phyloP scores from a whole-genome alignment of 306 rosid genomes.

The Elaeagnus macrophylla region DNA sequence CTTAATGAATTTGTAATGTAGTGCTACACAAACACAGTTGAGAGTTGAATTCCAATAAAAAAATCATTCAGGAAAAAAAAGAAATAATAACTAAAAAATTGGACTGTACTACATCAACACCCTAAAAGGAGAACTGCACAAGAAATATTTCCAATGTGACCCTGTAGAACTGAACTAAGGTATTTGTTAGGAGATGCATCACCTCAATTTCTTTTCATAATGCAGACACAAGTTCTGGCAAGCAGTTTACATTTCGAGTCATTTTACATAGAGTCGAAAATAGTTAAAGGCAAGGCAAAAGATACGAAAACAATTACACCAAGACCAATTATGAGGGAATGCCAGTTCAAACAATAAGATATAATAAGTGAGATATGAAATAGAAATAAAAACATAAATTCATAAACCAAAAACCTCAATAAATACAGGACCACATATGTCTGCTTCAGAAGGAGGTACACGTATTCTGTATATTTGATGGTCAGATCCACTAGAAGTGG shows the following conservation, averaged over 20 bases:
- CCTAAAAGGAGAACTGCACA: too few species aligned
- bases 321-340: slow-evolving; percentile 1
- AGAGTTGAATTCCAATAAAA: too few species aligned
- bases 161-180: too few species aligned
- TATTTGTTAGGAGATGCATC: background rate
- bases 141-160: too few species aligned
- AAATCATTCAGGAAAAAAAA: too few species aligned
- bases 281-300: background rate
- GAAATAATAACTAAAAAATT: too few species aligned
- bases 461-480: slow-evolving; percentile 63
- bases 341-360: background rate
- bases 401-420: slow-evolving; percentile 55
- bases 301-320: background rate
- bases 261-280: background rate
- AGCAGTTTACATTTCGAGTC: too few species aligned
- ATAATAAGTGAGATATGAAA: slow-evolving; percentile 10
- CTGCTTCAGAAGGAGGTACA: slow-evolving; percentile 58
- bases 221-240: background rate
- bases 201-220: background rate
- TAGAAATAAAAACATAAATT: slow-evolving; percentile 10
- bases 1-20: too few species aligned
- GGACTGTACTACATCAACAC: too few species aligned
- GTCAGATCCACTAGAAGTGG: slow-evolving; percentile 35
- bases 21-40: too few species aligned
- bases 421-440: slow-evolving; percentile 78